phyloP scores from a whole-genome alignment of 2,329 filamentous ascomycete species.

The Colletotrichum trifolii region DNA sequence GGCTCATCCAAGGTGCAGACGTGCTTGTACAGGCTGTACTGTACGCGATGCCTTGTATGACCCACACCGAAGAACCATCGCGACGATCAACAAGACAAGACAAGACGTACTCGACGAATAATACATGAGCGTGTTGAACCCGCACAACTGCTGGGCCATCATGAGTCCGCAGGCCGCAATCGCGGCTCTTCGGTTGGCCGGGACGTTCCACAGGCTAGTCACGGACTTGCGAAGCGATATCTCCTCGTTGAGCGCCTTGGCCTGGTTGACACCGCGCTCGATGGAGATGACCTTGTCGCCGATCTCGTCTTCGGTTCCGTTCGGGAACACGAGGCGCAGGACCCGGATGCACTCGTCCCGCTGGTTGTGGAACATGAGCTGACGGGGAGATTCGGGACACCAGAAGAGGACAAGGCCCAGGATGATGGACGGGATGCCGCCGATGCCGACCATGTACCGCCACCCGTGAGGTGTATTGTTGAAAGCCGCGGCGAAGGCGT shows the following conservation, averaged over 20 bases:
- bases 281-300: slow-evolving; percentile 41
- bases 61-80: too few species aligned
- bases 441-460: slow-evolving; percentile 35
- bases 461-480: slow-evolving; percentile 44
- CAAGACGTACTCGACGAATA: slow-evolving; percentile 18
- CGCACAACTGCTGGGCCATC: slow-evolving; percentile 48
- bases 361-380: slow-evolving; percentile 42
- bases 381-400: slow-evolving; percentile 35
- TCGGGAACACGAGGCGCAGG: slow-evolving; percentile 8
- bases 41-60: too few species aligned
- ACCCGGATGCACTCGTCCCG: slow-evolving; percentile 44
- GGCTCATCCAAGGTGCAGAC: too few species aligned
- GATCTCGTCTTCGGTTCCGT: slow-evolving; percentile 40
- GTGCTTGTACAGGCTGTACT: too few species aligned
- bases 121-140: slow-evolving; percentile 37
- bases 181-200: slow-evolving; percentile 51
- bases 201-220: slow-evolving; percentile 46
- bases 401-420: slow-evolving; percentile 36
- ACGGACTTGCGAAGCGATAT: slow-evolving; percentile 36
- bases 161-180: slow-evolving; percentile 56
- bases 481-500: slow-evolving; percentile 46
- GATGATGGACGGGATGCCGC: slow-evolving; percentile 38
- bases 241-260: slow-evolving; percentile 15
- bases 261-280: slow-evolving; percentile 21
- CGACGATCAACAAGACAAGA: too few species aligned